These are phyloP conservation scores for Debaryomyces sp. DNA, from an alignment of 1,139 yeast genomes.

Conservation along the genomic window DNA sequence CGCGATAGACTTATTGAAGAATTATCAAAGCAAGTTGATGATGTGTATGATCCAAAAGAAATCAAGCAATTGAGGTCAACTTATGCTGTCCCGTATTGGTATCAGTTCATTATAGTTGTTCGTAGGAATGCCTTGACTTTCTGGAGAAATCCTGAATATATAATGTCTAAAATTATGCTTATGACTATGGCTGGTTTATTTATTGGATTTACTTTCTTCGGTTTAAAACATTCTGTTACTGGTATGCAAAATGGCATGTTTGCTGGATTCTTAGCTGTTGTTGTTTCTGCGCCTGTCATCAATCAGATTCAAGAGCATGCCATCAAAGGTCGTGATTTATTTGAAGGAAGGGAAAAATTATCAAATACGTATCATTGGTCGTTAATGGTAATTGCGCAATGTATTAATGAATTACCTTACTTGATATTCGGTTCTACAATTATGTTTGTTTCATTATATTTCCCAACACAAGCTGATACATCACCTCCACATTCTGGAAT, in stretches of 20 bases:
- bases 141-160: constrained; percentile 49
- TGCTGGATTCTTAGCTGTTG: constrained; percentile 51
- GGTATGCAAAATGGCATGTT: constrained; percentile 58
- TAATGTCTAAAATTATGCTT: constrained; percentile 45
- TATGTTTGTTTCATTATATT: constrained; percentile 57
- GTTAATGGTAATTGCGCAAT: constrained; percentile 53
- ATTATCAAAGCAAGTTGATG: constrained; percentile 11
- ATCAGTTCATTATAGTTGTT: constrained; percentile 38
- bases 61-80: constrained; percentile 15
- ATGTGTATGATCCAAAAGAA: constrained; percentile 8
- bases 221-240: constrained; percentile 38
- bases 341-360: constrained; percentile 63
- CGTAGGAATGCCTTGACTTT: constrained; percentile 36
- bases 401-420: constrained; percentile 58
- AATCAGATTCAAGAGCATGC: constrained; percentile 44
- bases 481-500: constrained; percentile 56
- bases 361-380: constrained; percentile 73
- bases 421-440: constrained; percentile 53
- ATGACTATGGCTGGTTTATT: constrained; percentile 51
- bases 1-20: constrained; percentile 22
- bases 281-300: constrained; percentile 54
- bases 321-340: constrained; percentile 55
- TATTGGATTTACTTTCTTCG: constrained; percentile 55
- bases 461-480: constrained; percentile 55
- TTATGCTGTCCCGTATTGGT: constrained; percentile 41